phyloP scores from a whole-genome alignment of 768 basidiomycete species.

The Sarcodon aspratus region DNA sequence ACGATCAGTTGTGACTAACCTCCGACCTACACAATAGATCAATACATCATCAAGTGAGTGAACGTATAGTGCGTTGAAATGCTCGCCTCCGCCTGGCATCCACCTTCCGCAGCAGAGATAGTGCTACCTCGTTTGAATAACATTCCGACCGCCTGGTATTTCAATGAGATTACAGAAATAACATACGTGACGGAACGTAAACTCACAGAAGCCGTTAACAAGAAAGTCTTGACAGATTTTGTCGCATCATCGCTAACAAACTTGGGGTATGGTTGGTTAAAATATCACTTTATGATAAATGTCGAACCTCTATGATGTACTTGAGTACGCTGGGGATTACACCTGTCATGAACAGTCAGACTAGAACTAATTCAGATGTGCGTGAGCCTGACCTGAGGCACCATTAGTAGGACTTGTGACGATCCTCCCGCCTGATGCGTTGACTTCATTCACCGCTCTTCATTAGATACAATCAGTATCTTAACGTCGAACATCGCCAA shows the following conservation, averaged over 20 bases:
- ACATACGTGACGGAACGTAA: background rate
- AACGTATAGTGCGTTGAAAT: too few species aligned
- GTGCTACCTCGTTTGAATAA: constrained; percentile 96
- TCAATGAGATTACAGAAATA: background rate
- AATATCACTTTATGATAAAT: background rate
- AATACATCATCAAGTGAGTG: too few species aligned
- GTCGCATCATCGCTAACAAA: constrained; percentile 89
- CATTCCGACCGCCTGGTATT: constrained; percentile 75
- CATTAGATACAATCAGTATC: background rate
- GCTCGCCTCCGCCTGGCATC: constrained; percentile 70
- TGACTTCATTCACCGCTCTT: constrained; percentile 67
- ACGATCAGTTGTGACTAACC: constrained; percentile 27
- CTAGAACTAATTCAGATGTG: background rate
- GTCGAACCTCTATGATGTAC: constrained; percentile 66
- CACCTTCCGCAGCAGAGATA: constrained; percentile 92
- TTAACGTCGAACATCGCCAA: background rate
- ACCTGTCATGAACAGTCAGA: constrained; percentile 29
- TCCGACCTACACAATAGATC: constrained; percentile 40
- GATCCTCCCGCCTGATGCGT: constrained; percentile 85
- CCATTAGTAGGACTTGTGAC: constrained; percentile 76
- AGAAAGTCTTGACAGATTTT: constrained; percentile 78
- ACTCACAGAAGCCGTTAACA: constrained; percentile 78
- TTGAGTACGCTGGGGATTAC: constrained; percentile 91
- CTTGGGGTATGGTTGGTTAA: constrained; percentile 17
- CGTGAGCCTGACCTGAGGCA: background rate